A percentile compares a stretch with the other conserved stretches of the same genome.
These are phyloP conservation scores for Hondaea fermentalgiana DNA, from an alignment of 108 stramenopile genomes.

Conservation along the genomic window DNA sequence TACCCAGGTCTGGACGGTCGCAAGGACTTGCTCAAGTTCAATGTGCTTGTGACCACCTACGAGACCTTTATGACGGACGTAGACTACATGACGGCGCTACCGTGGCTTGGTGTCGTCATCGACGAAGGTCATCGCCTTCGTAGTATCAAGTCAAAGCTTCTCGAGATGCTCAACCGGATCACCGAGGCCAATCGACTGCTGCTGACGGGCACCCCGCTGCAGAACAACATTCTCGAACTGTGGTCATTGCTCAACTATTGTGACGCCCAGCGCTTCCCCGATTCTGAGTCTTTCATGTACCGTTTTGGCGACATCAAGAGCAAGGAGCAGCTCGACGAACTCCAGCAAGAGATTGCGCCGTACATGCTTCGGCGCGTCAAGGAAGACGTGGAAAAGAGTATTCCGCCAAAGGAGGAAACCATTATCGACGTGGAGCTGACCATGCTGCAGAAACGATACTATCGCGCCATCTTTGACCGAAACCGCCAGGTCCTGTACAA, in stretches of 20 bases:
- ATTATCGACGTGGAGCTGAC: constrained; percentile 98
- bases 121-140: constrained; percentile 62
- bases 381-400: constrained; percentile 97
- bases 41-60: constrained; percentile 83
- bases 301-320: constrained; percentile 82
- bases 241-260: constrained; percentile 96
- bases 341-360: constrained; percentile 83
- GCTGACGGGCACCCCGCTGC: constrained; percentile 98
- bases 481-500: constrained; percentile 89
- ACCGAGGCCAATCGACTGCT: constrained; percentile 75
- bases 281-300: constrained; percentile 74
- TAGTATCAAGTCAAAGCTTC: constrained; percentile 79
- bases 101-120: constrained; percentile 45
- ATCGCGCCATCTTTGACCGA: constrained; percentile 93
- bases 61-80: constrained; percentile 85
- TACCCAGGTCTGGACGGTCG: constrained; percentile 40
- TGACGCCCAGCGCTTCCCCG: constrained; percentile 79
- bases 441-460: constrained; percentile 93
- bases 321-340: constrained; percentile 74
- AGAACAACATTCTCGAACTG: constrained; percentile 89
- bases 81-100: constrained; percentile 59
- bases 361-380: constrained; percentile 88
- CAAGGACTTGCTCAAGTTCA: constrained; percentile 33
- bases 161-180: constrained; percentile 87
- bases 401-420: constrained; percentile 96